Evolutionary conservation across 1,284 basidiomycete genomes (phyloP), one percentile per base, ranked within the genome.

Genomic region (Tausonia pullulans): DNA sequence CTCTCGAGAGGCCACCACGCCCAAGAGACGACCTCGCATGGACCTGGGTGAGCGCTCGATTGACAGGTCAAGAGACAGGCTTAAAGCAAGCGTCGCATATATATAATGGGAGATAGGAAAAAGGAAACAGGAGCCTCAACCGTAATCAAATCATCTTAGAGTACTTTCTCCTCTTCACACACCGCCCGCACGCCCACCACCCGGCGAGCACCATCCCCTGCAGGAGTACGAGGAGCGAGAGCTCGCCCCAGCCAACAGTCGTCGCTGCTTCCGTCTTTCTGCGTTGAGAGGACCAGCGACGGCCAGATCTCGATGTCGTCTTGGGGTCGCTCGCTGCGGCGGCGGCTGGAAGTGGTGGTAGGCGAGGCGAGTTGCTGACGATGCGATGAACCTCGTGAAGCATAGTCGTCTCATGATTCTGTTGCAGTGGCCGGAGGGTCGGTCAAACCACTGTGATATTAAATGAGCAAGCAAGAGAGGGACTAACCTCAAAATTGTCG

Each of bases 401-500:
- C 27, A 60, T 52, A 39, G 51, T 40, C 2, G 53, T 60, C 27
- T 66, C 65, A 40, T 57, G 65, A 40, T n/a, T 55, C 65, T 66
- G 53, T 44, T 14, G 41, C 5, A 43, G 41, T 44, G 14, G 14
- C n/a, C 8, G 13, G 53, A 5, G 40, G 3, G 52, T 8, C 11
- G 27, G 40, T 45, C 13, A 8, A 27, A 55, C n/a, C 4, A 50
- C 14, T 55, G 8, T n/a, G 40, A 44, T 40, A 58, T n/a, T 9
- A 50, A 5, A 8, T 7, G 5, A 41, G 43, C 27, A 48, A 16
- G 9, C 51, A 44, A 9, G 58, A 16, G 7, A 49, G 40, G 41
- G 41, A 45, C 65, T 44, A 7, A 67, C 65, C 62, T 68, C 64
- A 52, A 66, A 62, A 8, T 60, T 55, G 44, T 68, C 65, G 14